A percentile compares a stretch with the other conserved stretches of the same genome.
phyloP scores from a whole-genome alignment of 768 basidiomycete genomes.

The Auricularia sp. region DNA sequence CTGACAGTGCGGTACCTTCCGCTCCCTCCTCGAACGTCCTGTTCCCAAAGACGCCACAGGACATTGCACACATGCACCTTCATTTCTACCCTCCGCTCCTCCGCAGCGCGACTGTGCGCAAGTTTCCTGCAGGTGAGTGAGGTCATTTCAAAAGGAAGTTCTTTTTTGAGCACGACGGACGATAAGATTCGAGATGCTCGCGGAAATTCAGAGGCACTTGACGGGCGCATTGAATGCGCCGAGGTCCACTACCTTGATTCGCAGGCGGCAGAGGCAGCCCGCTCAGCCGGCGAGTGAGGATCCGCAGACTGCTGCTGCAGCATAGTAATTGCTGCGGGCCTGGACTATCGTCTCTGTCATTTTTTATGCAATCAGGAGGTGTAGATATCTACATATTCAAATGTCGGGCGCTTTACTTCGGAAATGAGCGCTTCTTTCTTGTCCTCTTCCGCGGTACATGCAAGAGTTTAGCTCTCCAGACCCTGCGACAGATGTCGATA shows the following conservation, averaged over 20 bases:
- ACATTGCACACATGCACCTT: constrained; percentile 69
- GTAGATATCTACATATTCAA: too few relatives aligned
- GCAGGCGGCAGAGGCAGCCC: too few relatives aligned
- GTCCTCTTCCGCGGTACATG: too few relatives aligned
- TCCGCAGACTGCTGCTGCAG: too few relatives aligned
- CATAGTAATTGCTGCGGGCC: too few relatives aligned
- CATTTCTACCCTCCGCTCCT: constrained; percentile 82
- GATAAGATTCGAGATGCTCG: constrained; percentile 77
- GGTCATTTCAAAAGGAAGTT: background rate
- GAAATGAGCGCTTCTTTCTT: too few relatives aligned
- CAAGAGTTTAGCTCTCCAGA: background rate
- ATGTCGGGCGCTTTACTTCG: too few relatives aligned
- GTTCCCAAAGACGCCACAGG: constrained; percentile 30
- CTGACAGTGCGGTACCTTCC: constrained; percentile 70
- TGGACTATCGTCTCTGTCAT: too few relatives aligned
- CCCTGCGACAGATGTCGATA: background rate
- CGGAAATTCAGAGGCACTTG: constrained; percentile 80
- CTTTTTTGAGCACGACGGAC: background rate
- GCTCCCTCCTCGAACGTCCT: constrained; percentile 89
- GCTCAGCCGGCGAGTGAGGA: too few relatives aligned
- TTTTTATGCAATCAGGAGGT: too few relatives aligned
- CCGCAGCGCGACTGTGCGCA: constrained; percentile 70
- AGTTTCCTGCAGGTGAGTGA: constrained; percentile 75
- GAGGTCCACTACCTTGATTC: constrained; percentile 51
- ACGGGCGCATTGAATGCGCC: constrained; percentile 42